Conservation (phyloP, 176 grass and related monocot species). For the Secale cereale region DNA sequence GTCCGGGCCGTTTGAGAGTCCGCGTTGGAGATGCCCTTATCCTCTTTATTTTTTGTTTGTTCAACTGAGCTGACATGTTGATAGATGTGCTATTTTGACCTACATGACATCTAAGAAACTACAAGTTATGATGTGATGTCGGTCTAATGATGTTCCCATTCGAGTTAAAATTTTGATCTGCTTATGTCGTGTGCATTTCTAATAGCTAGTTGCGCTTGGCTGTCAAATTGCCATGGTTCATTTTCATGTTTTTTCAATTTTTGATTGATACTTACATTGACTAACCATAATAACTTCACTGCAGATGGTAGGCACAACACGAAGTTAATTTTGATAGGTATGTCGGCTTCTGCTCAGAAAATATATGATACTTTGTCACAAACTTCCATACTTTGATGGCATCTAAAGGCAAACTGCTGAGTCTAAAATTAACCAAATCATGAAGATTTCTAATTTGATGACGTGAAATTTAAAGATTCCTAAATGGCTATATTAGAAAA, state of each 20-base stretch:
- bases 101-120: too few species aligned
- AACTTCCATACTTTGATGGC: too few species aligned
- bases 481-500: not conserved
- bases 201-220: too few species aligned
- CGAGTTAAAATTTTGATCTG: too few species aligned
- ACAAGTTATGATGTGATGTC: too few species aligned
- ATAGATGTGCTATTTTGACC: too few species aligned
- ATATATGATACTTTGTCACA: not conserved
- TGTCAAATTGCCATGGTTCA: not conserved
- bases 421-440: not conserved
- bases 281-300: not conserved
- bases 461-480: not conserved
- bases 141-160: too few species aligned
- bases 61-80: too few species aligned
- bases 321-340: constrained; percentile 33
- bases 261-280: not conserved
- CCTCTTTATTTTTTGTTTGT: too few species aligned
- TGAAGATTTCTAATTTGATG: not conserved
- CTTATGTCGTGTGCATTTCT: too few species aligned
- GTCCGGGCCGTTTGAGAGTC: too few species aligned
- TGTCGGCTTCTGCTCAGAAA: not conserved
- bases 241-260: not conserved
- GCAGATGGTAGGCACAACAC: constrained; percentile 1
- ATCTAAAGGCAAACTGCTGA: not conserved
- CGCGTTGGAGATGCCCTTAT: too few species aligned